phyloP scores from a whole-genome alignment of 257 asterid species.

The Perilla frutescens region DNA sequence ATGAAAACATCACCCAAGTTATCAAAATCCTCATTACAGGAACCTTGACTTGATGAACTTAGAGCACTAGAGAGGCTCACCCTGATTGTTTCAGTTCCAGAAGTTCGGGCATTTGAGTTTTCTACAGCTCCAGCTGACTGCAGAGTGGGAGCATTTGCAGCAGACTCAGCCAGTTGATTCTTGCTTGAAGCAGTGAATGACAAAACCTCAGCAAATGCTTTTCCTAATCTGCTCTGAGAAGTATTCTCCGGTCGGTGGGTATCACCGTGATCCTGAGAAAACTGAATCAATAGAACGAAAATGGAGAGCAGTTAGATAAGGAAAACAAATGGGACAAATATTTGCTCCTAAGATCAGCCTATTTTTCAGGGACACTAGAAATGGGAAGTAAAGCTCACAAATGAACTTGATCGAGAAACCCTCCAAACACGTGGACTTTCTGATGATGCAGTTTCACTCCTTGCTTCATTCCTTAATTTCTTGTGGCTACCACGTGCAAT shows the following conservation, averaged over 20 bases:
- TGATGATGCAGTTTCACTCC: slow-evolving; percentile 46
- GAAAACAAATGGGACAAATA: slow-evolving; percentile 13
- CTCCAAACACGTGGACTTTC: slow-evolving; percentile 57
- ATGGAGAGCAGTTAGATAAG: slow-evolving; percentile 18
- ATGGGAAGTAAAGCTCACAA: slow-evolving; percentile 47
- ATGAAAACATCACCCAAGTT: slow-evolving; percentile 83
- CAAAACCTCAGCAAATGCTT: slow-evolving; percentile 74
- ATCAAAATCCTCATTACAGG: slow-evolving; percentile 76
- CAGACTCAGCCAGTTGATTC: slow-evolving; percentile 47
- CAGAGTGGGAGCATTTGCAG: slow-evolving; percentile 35
- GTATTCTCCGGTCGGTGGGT: slow-evolving; percentile 48
- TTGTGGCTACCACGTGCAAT: slow-evolving; percentile 58
- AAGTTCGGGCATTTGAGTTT: slow-evolving; percentile 52
- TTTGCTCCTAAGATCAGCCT: not conserved
- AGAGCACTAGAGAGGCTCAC: slow-evolving; percentile 88
- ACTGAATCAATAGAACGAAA: slow-evolving; percentile 32
- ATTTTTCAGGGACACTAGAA: not conserved
- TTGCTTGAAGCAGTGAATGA: slow-evolving; percentile 66
- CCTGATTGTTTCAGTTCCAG: slow-evolving; percentile 66
- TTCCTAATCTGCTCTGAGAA: slow-evolving; percentile 72
- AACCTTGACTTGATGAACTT: slow-evolving; percentile 94
- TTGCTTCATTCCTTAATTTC: slow-evolving; percentile 56
- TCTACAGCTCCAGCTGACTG: slow-evolving; percentile 49
- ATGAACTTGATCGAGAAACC: slow-evolving; percentile 49
- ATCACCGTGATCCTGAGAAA: slow-evolving; percentile 63